Base-by-base conservation (phyloP, 2,329 filamentous ascomycete species). In the Aureobasidium sp. region DNA sequence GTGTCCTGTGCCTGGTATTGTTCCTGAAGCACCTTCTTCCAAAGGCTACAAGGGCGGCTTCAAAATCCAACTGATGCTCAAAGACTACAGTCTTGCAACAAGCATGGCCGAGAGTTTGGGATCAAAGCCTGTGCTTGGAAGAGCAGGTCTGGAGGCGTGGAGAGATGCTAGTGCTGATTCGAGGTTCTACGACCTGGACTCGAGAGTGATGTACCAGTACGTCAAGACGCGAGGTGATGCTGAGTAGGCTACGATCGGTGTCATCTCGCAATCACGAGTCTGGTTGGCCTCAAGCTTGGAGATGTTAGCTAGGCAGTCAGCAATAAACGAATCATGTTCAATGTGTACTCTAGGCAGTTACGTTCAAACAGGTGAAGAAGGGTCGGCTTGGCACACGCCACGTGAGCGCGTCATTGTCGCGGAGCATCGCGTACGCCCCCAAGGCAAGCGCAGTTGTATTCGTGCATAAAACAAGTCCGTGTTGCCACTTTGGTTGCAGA, bases 31-130 rank as follows among this genome's bases (percentile, higher is more conserved):
- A 1, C 79, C 80, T 3, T 76, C 77, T 0, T 76, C 74, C 3
- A 77, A 78, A 26, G 79, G 77, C 0, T 83, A 82, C 68, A 71
- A 77, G 61, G 79, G 80, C 2, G 83, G 83, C 0, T 86, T 86
- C 69, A 80, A 82, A 48, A 79, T 85, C 6, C 77, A 84, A 68
- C 67, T 86, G 66, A 86, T 86, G 82, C 76, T 75, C 64, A 85
- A 85, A 68, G 83, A 86, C 66, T 80, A 86, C 62, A 73, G 75
- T 1, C 69, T 86, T 23, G 83, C 82, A 0, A 75, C 83, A 0
- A 78, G 83, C 9, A 79, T 81, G 71, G 83, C 82, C n/a, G 73
- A 79, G 63, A 72, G 77, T 17, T 77, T 84, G 5, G 82, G 79
- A 0, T 76, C 80, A 17, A 74, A 72, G 47, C 75, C 82, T 61